Evolutionary conservation across 139 green algal genomes (phyloP).

Genomic region (Gonium pectorale): DNA sequence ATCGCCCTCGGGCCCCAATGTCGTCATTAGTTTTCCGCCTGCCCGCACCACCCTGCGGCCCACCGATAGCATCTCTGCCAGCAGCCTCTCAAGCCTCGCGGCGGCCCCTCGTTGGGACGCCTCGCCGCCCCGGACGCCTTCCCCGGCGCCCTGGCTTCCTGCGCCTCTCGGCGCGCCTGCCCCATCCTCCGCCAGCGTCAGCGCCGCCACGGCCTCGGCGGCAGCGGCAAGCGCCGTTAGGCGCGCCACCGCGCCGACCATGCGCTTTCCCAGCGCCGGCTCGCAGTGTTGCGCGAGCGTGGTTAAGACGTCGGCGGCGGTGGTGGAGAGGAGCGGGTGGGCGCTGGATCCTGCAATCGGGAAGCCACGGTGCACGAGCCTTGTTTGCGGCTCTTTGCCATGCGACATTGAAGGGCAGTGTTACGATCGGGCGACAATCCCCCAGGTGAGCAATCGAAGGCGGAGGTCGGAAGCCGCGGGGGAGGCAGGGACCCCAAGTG

Average conservation of each 20-base stretch:
- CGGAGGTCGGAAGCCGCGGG: too few species aligned
- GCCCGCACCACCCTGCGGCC: background rate
- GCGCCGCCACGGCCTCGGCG: background rate
- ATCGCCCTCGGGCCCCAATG: too few species aligned
- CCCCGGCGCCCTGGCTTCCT: background rate
- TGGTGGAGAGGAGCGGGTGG: slow-evolving; percentile 14
- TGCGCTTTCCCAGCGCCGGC: background rate
- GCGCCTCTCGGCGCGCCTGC: background rate
- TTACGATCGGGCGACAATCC: too few species aligned
- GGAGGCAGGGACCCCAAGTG: too few species aligned
- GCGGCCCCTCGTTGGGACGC: background rate
- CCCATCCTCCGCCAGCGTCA: background rate
- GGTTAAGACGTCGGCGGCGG: background rate
- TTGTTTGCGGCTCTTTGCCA: too few species aligned
- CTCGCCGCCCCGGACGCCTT: background rate
- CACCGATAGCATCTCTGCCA: background rate
- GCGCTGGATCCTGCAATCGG: background rate
- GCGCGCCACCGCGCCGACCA: slow-evolving; percentile 18
- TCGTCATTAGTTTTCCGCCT: too few species aligned
- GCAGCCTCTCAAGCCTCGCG: background rate
- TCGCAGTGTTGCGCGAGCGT: slow-evolving; percentile 27
- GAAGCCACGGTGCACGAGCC: too few species aligned
- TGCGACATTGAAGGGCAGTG: too few species aligned
- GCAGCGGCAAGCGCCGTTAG: background rate
- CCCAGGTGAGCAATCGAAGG: too few species aligned